phyloP scores from a whole-genome alignment of 495 filamentous ascomycete genomes.

The Cudoniella acicularis region DNA sequence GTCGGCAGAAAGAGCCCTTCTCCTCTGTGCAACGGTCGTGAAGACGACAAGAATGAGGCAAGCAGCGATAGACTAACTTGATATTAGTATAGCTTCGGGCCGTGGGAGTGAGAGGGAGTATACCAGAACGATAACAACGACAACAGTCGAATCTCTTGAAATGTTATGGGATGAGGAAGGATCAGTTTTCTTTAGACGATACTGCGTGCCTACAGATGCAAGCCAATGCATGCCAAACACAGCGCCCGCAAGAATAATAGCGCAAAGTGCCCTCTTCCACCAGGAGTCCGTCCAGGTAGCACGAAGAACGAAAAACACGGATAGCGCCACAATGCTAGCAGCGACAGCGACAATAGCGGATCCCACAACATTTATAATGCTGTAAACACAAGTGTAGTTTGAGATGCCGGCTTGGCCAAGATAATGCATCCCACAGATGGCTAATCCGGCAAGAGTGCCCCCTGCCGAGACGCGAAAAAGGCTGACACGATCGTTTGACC shows the following conservation, averaged over 20 bases:
- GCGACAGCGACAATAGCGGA: conserved; percentile 68
- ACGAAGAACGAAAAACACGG: conserved; percentile 73
- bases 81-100: background rate
- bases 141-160: conserved; percentile 51
- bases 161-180: conserved; percentile 7
- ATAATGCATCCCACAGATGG: conserved; percentile 89
- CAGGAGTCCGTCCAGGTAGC: conserved; percentile 74
- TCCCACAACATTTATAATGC: conserved; percentile 55
- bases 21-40: conserved; percentile 24
- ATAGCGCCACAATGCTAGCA: conserved; percentile 62
- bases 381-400: conserved; percentile 67
- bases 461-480: conserved; percentile 56
- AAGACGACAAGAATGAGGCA: conserved; percentile 56
- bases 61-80: conserved; percentile 38
- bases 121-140: conserved; percentile 63
- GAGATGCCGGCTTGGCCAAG: conserved; percentile 76
- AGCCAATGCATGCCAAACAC: conserved; percentile 91
- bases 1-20: conserved; percentile 45
- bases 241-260: conserved; percentile 62
- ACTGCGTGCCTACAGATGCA: conserved; percentile 54
- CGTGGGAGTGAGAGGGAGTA: conserved; percentile 19
- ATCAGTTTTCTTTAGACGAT: conserved; percentile 4
- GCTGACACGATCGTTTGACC: conserved; percentile 49
- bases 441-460: conserved; percentile 64
- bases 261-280: conserved; percentile 68